A percentile compares a stretch with the other conserved stretches of the same genome.
phyloP scores from a whole-genome alignment of 495 filamentous ascomycete species.

The Parathielavia appendiculata region DNA sequence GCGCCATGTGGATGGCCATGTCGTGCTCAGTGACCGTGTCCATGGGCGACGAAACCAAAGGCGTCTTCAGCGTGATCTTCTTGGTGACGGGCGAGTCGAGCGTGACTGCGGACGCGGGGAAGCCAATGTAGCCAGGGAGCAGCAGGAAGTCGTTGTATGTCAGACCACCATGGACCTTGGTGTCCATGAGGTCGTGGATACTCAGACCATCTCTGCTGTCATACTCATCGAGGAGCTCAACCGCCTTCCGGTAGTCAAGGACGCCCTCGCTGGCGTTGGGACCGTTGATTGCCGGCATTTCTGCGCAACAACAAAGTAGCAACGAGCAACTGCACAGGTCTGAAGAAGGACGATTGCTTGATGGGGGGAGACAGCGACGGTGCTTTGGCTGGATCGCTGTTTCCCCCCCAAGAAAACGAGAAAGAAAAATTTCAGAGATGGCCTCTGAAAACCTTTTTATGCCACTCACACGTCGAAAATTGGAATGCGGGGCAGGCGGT shows the following conservation, averaged over 20 bases:
- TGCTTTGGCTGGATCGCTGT: constrained; percentile 26
- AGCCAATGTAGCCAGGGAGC: constrained; percentile 60
- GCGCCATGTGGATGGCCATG: constrained; percentile 98
- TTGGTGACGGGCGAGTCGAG: constrained; percentile 91
- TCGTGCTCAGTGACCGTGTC: constrained; percentile 98
- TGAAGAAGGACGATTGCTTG: constrained; percentile 6
- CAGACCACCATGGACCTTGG: constrained; percentile 80
- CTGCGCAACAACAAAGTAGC: constrained; percentile 20
- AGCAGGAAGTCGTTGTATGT: constrained; percentile 67
- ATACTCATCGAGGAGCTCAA: constrained; percentile 76
- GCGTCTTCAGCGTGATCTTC: constrained; percentile 88
- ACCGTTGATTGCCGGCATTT: constrained; percentile 68
- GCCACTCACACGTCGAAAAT: constrained; percentile 8
- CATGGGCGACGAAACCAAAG: constrained; percentile 96
- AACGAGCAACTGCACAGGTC: constrained; percentile 10
- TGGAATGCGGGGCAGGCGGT: constrained; percentile 31
- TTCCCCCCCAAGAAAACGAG: constrained; percentile 35
- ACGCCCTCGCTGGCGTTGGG: constrained; percentile 35
- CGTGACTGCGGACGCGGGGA: constrained; percentile 82
- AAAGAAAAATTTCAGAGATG: constrained; percentile 23
- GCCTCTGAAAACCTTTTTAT: constrained; percentile 27
- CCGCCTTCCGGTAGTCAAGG: constrained; percentile 56
- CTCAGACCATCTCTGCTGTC: constrained; percentile 73
- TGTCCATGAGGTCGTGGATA: constrained; percentile 76
- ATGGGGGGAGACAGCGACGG: constrained; percentile 32